Percentiles rank a stretch among this genome's conserved stretches.
phyloP scores from a whole-genome alignment of 148 eudicot genomes.

The Fagopyrum esculentum region DNA sequence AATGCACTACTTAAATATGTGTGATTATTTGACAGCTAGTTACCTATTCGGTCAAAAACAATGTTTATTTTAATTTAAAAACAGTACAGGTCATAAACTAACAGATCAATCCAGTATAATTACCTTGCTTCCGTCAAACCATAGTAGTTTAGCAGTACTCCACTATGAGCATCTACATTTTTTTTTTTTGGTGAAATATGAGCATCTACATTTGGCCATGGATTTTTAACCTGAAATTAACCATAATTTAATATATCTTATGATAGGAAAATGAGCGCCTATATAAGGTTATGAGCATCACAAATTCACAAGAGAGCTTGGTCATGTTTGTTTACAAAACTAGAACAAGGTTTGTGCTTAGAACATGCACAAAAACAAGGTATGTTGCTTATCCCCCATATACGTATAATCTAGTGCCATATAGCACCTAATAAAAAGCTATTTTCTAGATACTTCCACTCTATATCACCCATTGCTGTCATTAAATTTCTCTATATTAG shows the following conservation, averaged over 20 bases:
- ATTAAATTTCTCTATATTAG: neutral
- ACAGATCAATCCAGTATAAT: neutral
- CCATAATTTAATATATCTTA: neutral
- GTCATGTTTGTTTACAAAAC: neutral
- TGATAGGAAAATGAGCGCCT: neutral
- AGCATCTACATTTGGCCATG: conserved; percentile 92
- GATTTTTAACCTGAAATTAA: conserved; percentile 66
- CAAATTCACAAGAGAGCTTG: neutral
- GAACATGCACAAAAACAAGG: too few species aligned
- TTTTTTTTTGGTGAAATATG: too few species aligned
- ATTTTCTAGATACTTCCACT: neutral
- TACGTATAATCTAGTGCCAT: neutral
- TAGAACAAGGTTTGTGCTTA: neutral
- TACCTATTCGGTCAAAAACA: neutral
- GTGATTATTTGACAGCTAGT: neutral
- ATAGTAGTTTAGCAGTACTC: conserved; percentile 80
- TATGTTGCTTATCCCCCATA: neutral
- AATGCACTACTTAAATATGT: neutral
- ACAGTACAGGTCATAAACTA: neutral
- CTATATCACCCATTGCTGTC: neutral
- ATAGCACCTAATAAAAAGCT: neutral
- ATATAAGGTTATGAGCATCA: neutral
- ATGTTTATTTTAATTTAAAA: neutral
- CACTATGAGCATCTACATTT: conserved; percentile 94
- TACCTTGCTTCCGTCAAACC: conserved; percentile 97